Percentiles rank a stretch among this genome's conserved stretches.
These are phyloP conservation scores for Mycena alexandri DNA, from an alignment of 768 basidiomycete genomes.

Conservation along the genomic window DNA sequence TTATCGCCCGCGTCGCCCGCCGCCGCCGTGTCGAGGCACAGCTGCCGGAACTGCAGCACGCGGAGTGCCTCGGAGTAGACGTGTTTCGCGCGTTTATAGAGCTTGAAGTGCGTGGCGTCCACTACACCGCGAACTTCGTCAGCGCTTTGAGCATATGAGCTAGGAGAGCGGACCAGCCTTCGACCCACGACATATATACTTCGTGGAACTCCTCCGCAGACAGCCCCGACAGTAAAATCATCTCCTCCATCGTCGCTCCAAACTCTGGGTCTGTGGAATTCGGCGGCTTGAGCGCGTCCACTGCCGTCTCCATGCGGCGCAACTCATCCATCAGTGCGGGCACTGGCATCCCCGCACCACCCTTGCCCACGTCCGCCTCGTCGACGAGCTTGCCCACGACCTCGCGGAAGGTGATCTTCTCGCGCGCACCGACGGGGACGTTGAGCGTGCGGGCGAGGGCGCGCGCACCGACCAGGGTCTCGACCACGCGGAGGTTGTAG, in stretches of 20 bases:
- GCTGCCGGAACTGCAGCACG: constrained; percentile 81
- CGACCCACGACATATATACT: constrained; percentile 83
- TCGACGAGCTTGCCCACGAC: constrained; percentile 71
- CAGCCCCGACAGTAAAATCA: constrained; percentile 77
- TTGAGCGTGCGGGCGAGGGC: constrained; percentile 74
- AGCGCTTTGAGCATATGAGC: not conserved
- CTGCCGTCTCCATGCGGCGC: constrained; percentile 58
- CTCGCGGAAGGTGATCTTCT: constrained; percentile 75
- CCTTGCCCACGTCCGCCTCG: constrained; percentile 53
- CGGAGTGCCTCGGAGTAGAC: constrained; percentile 85
- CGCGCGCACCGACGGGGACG: constrained; percentile 54
- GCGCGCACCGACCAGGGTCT: constrained; percentile 85
- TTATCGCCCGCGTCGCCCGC: constrained; percentile 42
- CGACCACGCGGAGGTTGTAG: constrained; percentile 94
- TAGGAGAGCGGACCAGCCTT: constrained; percentile 59
- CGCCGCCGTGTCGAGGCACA: constrained; percentile 68
- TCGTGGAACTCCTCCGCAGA: constrained; percentile 66
- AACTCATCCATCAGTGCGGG: constrained; percentile 62
- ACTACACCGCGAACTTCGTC: constrained; percentile 55
- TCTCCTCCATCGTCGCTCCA: constrained; percentile 81
- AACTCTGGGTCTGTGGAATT: constrained; percentile 56
- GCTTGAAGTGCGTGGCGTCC: constrained; percentile 83
- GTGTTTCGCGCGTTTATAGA: constrained; percentile 87
- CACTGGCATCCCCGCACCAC: constrained; percentile 59
- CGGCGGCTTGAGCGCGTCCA: constrained; percentile 66